Evolutionary conservation across 2,329 filamentous ascomycete genomes (phyloP).

Genomic region (Cryoendolithus antarcticus): DNA sequence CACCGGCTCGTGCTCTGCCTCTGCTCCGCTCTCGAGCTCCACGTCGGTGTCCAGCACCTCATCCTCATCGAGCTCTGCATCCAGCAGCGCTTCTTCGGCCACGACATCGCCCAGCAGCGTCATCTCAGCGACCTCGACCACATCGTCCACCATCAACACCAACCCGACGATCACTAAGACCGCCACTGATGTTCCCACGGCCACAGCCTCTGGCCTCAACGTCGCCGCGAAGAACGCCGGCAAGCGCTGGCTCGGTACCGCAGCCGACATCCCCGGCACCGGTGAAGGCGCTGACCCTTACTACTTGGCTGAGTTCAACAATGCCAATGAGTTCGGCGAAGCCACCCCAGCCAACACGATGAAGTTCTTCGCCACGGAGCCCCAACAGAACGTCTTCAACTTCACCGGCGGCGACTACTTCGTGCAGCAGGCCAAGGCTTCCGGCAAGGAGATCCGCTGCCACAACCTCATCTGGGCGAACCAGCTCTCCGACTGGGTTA

Average conservation of each 20-base stretch:
- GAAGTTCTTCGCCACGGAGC: slow-evolving; percentile 30
- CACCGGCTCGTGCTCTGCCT: slow-evolving; percentile 1
- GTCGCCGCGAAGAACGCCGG: slow-evolving; percentile 13
- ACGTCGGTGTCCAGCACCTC: slow-evolving; percentile 1
- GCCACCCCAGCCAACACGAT: slow-evolving; percentile 32
- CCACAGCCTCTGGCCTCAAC: slow-evolving; percentile 8
- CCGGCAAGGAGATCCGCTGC: slow-evolving; percentile 27
- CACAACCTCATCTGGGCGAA: slow-evolving; percentile 32
- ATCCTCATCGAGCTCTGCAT: background rate
- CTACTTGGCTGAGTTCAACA: slow-evolving; percentile 44
- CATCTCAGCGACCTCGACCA: slow-evolving; percentile 1
- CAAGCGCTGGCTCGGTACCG: slow-evolving; percentile 30
- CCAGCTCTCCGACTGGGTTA: slow-evolving; percentile 29
- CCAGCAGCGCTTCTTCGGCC: background rate
- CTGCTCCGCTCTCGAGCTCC: slow-evolving; percentile 1
- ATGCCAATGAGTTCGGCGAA: slow-evolving; percentile 49
- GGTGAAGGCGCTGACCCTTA: slow-evolving; percentile 38
- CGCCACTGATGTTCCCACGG: background rate
- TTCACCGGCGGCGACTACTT: slow-evolving; percentile 23
- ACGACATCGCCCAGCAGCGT: background rate
- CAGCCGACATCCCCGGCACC: slow-evolving; percentile 35
- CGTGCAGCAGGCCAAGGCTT: slow-evolving; percentile 23
- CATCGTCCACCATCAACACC: slow-evolving; percentile 3
- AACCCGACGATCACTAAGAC: slow-evolving; percentile 3
- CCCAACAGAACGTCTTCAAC: slow-evolving; percentile 23